phyloP scores from a whole-genome alignment of 225 moss, liverwort and hornwort species.

The Anthoceros angustus region DNA sequence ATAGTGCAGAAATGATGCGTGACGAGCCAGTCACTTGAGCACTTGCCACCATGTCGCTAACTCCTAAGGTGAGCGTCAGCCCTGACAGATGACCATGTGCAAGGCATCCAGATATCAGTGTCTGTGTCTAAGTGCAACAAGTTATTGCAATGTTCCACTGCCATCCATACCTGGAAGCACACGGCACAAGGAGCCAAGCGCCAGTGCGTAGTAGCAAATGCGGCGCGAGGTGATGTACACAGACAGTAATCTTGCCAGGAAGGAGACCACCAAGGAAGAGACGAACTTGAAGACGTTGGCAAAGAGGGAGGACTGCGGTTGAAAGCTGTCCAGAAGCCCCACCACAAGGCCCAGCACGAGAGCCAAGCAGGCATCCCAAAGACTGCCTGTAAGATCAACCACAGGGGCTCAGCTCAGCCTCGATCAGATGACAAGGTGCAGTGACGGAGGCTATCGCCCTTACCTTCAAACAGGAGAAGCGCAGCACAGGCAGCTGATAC shows the following conservation, averaged over 20 bases:
- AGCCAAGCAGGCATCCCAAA: slow-evolving; percentile 34
- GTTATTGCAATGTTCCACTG: too few species aligned
- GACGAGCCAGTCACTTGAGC: slow-evolving; percentile 56
- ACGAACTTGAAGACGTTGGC: slow-evolving; percentile 39
- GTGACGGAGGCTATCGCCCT: background rate
- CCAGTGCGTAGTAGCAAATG: slow-evolving; percentile 45
- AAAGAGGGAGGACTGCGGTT: slow-evolving; percentile 27
- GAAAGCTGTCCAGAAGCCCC: slow-evolving; percentile 35
- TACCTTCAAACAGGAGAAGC: slow-evolving; percentile 36
- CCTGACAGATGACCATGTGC: slow-evolving; percentile 6
- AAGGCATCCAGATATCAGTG: background rate
- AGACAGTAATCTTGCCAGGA: slow-evolving; percentile 31
- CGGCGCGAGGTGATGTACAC: slow-evolving; percentile 21
- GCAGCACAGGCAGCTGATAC: slow-evolving; percentile 41
- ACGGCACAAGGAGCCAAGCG: slow-evolving; percentile 37
- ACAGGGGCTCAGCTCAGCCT: background rate
- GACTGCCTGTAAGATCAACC: slow-evolving; percentile 12
- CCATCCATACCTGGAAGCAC: slow-evolving; percentile 22
- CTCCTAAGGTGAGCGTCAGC: slow-evolving; percentile 42
- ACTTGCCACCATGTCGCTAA: slow-evolving; percentile 50
- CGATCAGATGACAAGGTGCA: background rate
- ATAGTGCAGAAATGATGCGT: slow-evolving; percentile 52
- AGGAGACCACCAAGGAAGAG: slow-evolving; percentile 36
- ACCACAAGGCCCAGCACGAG: slow-evolving; percentile 27
- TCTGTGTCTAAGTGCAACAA: background rate